Base-by-base conservation (phyloP, 257 asterid genomes). In the Capsicum baccatum region DNA sequence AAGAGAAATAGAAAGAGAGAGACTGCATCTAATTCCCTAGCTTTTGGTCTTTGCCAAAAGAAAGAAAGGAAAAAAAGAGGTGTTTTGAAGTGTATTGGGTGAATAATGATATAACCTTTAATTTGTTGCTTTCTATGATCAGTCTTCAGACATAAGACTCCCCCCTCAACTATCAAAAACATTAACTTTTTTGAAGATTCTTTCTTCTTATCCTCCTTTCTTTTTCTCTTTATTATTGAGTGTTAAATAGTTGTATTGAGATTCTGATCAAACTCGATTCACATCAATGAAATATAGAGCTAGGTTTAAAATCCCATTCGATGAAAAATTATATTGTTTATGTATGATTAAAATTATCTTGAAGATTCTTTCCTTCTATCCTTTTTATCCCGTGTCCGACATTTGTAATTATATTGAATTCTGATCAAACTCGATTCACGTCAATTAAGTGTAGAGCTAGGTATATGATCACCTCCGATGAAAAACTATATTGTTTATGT, bases 131-230 rank as follows among this genome's bases (percentile, higher is more conserved):
- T 93, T 94, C 95, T 91, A 73, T 39, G 86, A 73, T 85, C 89
- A 94, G 90, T 89, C 98, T 96, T 96, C 92, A 21, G 70, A 42
- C 89, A 90, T 94, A 96, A 96, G 91, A 86, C 98, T 94, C 63
- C 12, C 81, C 63, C n/a, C 81, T 76, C 63, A 76, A 14, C n/a
- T 26, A 19, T 21, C 97, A 98, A 92, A 91, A 86, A 83, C 93
- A 84, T 83, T 83, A 92, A 97, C 93, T 39, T 94, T 94, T 91
- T 76, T 87, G 71, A 87, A 85, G 93, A 96, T 95, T 91, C 97
- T 90, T 87, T 86, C 87, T 79, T 11, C 56, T 50, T 80, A 44
- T 60, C 39, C 52, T 57, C 47, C 56, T 42, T 39, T n/a, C 55
- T 62, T 52, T 60, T 16, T 8, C 6, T 2, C 3, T 5, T 64